These are phyloP conservation scores for Babesia ovata DNA, from an alignment of 169 alveolate species.

Conservation along the genomic window DNA sequence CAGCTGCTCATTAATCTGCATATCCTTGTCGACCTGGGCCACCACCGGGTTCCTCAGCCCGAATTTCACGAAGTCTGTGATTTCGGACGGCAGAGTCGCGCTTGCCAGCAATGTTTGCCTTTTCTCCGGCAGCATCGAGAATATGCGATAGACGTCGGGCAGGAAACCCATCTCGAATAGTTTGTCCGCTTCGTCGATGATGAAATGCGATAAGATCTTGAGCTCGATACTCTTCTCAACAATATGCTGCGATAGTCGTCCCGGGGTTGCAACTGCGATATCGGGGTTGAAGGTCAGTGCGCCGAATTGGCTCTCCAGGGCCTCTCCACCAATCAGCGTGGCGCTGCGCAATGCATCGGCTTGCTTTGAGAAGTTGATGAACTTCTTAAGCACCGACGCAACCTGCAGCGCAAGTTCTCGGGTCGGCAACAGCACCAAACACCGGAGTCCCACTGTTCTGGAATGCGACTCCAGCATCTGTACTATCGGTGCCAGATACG, in stretches of 20 bases:
- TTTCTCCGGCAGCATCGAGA: slow-evolving; percentile 81
- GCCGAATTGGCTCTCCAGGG: slow-evolving; percentile 91
- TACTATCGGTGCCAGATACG: slow-evolving; percentile 91
- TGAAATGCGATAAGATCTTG: slow-evolving; percentile 83
- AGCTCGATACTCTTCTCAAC: slow-evolving; percentile 88
- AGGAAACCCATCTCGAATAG: slow-evolving; percentile 93
- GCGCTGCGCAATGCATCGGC: slow-evolving; percentile 85
- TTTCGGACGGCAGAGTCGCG: slow-evolving; percentile 93
- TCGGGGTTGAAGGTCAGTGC: slow-evolving; percentile 92
- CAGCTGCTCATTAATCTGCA: slow-evolving; percentile 65
- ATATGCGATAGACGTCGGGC: slow-evolving; percentile 76
- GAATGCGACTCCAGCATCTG: slow-evolving; percentile 88
- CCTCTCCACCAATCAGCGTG: slow-evolving; percentile 93
- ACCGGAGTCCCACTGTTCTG: slow-evolving; percentile 91
- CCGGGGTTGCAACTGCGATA: slow-evolving; percentile 95
- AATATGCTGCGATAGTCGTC: slow-evolving; percentile 91
- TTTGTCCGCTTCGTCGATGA: slow-evolving; percentile 96
- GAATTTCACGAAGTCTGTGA: slow-evolving; percentile 88
- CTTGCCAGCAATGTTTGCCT: slow-evolving; percentile 89
- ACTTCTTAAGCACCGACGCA: slow-evolving; percentile 76
- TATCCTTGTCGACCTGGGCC: slow-evolving; percentile 65
- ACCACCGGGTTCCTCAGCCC: slow-evolving; percentile 89
- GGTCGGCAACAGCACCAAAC: slow-evolving; percentile 91
- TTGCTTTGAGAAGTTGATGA: slow-evolving; percentile 65
- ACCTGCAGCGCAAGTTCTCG: slow-evolving; percentile 92